Percentiles rank a stretch among this genome's conserved stretches.
phyloP scores from a whole-genome alignment of 805 yeast species.

The Suhomyces prunicola region DNA sequence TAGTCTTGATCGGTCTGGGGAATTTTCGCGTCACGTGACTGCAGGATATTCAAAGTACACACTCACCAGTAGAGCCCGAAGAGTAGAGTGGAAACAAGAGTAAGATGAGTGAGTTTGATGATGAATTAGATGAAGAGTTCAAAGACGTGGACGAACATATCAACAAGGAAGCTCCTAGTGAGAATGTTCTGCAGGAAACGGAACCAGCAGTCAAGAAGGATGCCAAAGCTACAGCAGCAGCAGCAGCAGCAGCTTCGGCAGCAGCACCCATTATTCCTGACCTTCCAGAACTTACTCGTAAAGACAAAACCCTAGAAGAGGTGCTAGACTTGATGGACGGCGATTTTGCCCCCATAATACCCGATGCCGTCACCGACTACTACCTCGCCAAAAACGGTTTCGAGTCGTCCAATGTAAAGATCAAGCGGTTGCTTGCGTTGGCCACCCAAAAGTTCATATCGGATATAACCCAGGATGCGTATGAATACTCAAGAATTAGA shows the following conservation, averaged over 20 bases:
- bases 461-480: conserved; percentile 95
- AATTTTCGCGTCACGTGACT: neutral
- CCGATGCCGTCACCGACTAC: conserved; percentile 94
- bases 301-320: conserved; percentile 80
- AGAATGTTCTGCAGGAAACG: neutral
- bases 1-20: neutral
- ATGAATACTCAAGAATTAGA: conserved; percentile 89
- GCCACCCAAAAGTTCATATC: conserved; percentile 95
- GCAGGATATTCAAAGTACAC: neutral
- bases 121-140: conserved; percentile 23
- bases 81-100: neutral
- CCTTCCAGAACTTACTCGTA: conserved; percentile 66
- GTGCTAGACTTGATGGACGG: conserved; percentile 81
- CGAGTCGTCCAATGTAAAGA: conserved; percentile 68
- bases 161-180: neutral
- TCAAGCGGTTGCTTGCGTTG: conserved; percentile 78
- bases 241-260: conserved; percentile 5
- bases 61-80: too few species aligned
- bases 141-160: conserved; percentile 16
- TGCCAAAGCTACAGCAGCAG: neutral
- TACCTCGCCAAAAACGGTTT: conserved; percentile 84
- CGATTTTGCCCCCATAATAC: conserved; percentile 86
- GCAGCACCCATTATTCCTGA: conserved; percentile 35
- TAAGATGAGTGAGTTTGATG: conserved; percentile 8
- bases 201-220: neutral